Conservation (phyloP, 139 green algal species). For the Volvox africanus region DNA sequence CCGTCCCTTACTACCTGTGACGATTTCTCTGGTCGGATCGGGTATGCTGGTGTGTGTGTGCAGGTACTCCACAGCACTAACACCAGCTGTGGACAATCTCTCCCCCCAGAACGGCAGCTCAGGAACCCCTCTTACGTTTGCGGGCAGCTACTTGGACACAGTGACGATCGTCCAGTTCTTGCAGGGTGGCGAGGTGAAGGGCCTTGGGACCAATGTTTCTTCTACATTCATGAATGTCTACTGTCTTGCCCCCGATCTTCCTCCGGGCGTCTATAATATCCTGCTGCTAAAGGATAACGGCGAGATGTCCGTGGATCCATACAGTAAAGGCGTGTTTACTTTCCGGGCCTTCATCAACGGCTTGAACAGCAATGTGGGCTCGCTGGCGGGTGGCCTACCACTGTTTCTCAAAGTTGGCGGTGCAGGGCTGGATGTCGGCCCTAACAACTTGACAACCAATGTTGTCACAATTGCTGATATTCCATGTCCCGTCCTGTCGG, state of each 20-base stretch:
- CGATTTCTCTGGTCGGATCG: too few species aligned
- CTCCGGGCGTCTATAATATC: slow-evolving; percentile 11
- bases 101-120: neutral
- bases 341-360: neutral
- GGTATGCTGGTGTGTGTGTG: neutral
- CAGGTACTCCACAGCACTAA: neutral
- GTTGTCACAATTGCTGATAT: slow-evolving; percentile 44
- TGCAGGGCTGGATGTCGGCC: neutral
- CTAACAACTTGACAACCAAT: slow-evolving; percentile 17
- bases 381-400: slow-evolving; percentile 40
- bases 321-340: neutral
- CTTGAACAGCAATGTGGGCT: slow-evolving; percentile 33
- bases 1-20: too few species aligned
- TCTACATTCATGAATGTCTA: neutral
- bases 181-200: neutral
- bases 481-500: slow-evolving; percentile 27
- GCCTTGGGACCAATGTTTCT: neutral
- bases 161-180: neutral
- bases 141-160: neutral
- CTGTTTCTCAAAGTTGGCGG: slow-evolving; percentile 30
- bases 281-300: slow-evolving; percentile 18
- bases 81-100: neutral
- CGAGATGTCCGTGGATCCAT: slow-evolving; percentile 24
- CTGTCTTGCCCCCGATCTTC: slow-evolving; percentile 1
- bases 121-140: neutral